Conservation (phyloP, 371 early-diverging fungal genomes). For the Zychaea mexicana region DNA sequence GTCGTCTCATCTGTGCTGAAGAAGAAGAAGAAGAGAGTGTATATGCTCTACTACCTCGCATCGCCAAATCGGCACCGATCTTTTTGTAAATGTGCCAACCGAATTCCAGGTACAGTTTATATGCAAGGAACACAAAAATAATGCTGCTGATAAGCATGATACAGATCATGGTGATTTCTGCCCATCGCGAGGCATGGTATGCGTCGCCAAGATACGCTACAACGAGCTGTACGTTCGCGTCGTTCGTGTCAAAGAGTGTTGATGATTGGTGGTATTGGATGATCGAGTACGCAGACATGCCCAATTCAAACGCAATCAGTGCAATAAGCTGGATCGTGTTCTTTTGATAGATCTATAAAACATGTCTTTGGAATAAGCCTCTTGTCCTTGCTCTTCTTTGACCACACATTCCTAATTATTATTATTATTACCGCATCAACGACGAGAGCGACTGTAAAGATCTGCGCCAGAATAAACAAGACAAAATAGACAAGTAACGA, state of each 20-base stretch:
- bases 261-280: constrained; percentile 54
- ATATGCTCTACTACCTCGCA: no score
- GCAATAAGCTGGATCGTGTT: constrained; percentile 57
- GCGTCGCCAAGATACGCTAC: constrained; percentile 33
- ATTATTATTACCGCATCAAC: constrained; percentile 57
- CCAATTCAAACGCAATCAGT: constrained; percentile 49
- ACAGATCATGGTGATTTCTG: constrained; percentile 46
- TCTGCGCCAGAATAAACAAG: constrained; percentile 49
- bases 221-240: constrained; percentile 20
- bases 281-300: constrained; percentile 48
- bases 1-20: no score
- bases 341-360: constrained; percentile 46
- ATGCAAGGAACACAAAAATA: constrained; percentile 43
- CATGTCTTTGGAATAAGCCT: not conserved
- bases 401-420: not conserved
- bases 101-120: constrained; percentile 53
- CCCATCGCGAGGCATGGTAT: constrained; percentile 46
- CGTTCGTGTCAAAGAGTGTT: constrained; percentile 35
- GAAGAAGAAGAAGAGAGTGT: no score
- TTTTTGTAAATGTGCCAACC: constrained; percentile 93
- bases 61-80: constrained; percentile 89
- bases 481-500: constrained; percentile 49
- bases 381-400: not conserved
- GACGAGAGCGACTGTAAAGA: constrained; percentile 46
- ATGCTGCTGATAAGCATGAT: constrained; percentile 39